Evolutionary conservation across 2,329 filamentous ascomycete species (phyloP).

Genomic region (Nigrospora osmanthi): DNA sequence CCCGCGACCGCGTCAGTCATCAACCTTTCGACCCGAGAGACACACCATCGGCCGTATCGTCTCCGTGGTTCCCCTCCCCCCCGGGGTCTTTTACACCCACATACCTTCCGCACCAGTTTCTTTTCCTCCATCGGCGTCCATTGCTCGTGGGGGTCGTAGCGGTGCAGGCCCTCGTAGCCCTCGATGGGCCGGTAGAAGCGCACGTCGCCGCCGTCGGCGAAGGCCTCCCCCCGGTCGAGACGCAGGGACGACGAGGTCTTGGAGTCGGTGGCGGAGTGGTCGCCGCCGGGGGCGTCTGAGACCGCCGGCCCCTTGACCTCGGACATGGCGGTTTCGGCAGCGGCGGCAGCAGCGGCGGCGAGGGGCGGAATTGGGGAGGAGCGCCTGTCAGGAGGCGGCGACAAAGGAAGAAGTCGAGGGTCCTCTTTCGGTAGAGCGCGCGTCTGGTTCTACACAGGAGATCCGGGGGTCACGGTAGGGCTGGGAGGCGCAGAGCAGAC

Average conservation of each 20-base stretch:
- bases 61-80: too few species aligned
- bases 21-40: too few species aligned
- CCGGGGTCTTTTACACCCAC: too few species aligned
- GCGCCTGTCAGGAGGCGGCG: too few species aligned
- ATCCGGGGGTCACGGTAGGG: too few species aligned
- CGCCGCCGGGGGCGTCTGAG: neutral
- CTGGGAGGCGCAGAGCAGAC: too few species aligned
- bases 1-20: too few species aligned
- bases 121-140: conserved; percentile 6
- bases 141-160: conserved; percentile 3
- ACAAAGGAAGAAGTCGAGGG: too few species aligned
- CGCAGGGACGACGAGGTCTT: neutral
- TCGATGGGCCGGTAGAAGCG: conserved; percentile 3
- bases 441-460: too few species aligned
- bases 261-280: neutral
- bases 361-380: too few species aligned
- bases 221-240: neutral
- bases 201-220: conserved; percentile 2
- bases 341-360: neutral
- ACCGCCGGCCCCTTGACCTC: neutral
- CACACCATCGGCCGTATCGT: too few species aligned
- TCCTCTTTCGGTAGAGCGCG: too few species aligned
- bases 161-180: conserved; percentile 6
- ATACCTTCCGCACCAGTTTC: conserved; percentile 4
- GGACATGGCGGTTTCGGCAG: neutral